A percentile compares a stretch with the other conserved stretches of the same genome.
Conservation (phyloP, 2,329 filamentous ascomycete genomes). For the Pestalotiopsis sp. region DNA sequence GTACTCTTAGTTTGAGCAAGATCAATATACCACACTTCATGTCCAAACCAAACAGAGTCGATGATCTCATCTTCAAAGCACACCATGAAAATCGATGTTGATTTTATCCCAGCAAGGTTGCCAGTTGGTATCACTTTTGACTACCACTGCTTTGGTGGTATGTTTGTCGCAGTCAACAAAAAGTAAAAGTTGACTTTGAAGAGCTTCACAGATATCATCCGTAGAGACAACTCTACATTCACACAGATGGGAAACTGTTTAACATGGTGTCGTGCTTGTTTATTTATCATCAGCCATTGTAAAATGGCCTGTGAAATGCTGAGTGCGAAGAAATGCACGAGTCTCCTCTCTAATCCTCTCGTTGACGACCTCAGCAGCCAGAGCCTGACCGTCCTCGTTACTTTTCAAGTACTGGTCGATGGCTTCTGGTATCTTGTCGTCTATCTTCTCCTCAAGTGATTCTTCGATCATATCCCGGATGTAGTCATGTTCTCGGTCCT, state of each 20-base stretch:
- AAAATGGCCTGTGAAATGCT: slow-evolving; percentile 3
- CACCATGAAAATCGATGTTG: too few relatives aligned
- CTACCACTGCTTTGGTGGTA: too few relatives aligned
- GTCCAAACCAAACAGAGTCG: too few relatives aligned
- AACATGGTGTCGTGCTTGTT: background rate
- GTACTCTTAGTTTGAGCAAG: too few relatives aligned
- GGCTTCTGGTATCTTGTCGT: slow-evolving; percentile 9
- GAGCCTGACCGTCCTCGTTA: slow-evolving; percentile 1
- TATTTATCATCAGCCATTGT: slow-evolving; percentile 2
- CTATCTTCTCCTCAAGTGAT: background rate
- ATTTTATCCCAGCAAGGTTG: too few relatives aligned
- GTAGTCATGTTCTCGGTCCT: slow-evolving; percentile 11
- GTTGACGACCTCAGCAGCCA: background rate
- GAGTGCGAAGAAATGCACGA: slow-evolving; percentile 4
- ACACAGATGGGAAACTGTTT: too few relatives aligned
- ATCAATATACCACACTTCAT: too few relatives aligned
- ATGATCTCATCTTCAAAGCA: too few relatives aligned
- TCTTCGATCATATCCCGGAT: slow-evolving; percentile 12
- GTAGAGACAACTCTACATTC: too few relatives aligned
- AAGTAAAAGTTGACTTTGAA: background rate
- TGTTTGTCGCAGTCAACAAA: too few relatives aligned
- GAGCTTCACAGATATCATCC: background rate
- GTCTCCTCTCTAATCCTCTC: slow-evolving; percentile 11
- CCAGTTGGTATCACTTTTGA: too few relatives aligned
- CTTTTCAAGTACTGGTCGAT: slow-evolving; percentile 6